These are phyloP conservation scores for Cladophialophora carrionii DNA, from an alignment of 2,329 filamentous ascomycete species.

Conservation along the genomic window DNA sequence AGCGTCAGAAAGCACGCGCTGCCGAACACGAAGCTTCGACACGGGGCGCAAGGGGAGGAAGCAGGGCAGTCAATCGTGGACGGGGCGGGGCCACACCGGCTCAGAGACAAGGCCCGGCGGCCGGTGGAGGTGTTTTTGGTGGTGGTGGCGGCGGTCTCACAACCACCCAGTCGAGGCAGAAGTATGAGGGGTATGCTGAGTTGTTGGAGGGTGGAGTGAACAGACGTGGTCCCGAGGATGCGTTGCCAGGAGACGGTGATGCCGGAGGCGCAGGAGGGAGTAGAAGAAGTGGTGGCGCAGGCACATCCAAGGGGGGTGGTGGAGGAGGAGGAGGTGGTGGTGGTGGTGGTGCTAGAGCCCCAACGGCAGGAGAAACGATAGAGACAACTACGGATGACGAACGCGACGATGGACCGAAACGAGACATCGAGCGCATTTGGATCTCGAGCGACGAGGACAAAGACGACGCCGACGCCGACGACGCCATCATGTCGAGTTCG, in stretches of 20 bases:
- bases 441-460: conserved; percentile 59
- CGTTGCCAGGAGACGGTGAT: conserved; percentile 36
- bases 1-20: conserved; percentile 32
- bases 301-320: conserved; percentile 14
- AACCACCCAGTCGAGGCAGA: conserved; percentile 39
- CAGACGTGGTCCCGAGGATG: conserved; percentile 28
- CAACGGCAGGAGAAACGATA: conserved; percentile 43
- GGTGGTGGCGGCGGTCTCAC: conserved; percentile 23
- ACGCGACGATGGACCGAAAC: conserved; percentile 50
- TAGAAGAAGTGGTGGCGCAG: conserved; percentile 39
- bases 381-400: conserved; percentile 57
- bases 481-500: conserved; percentile 41
- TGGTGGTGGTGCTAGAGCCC: conserved; percentile 21
- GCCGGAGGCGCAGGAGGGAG: conserved; percentile 40
- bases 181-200: conserved; percentile 40
- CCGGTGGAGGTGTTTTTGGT: conserved; percentile 35
- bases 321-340: neutral
- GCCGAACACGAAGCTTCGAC: conserved; percentile 23
- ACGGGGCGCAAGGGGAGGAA: conserved; percentile 26
- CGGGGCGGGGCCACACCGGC: conserved; percentile 11
- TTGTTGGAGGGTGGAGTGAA: conserved; percentile 30
- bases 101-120: conserved; percentile 11
- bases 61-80: conserved; percentile 19
- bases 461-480: conserved; percentile 49
- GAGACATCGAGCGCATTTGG: conserved; percentile 59